Conservation (phyloP, 2,329 filamentous ascomycete species). For the Aspergillus terreus region DNA sequence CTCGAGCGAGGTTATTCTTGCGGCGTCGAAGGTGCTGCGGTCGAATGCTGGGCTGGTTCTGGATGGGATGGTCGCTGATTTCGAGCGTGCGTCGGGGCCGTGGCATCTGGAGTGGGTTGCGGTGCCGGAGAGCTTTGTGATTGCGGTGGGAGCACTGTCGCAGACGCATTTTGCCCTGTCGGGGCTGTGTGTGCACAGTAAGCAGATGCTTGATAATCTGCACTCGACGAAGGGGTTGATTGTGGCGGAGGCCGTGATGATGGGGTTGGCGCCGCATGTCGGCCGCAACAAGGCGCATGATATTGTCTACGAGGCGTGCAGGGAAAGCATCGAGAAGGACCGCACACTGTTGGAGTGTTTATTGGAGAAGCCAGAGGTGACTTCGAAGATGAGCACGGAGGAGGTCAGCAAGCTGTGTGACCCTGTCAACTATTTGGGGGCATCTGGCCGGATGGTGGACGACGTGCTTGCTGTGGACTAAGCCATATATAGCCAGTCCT, state of each 20-base stretch:
- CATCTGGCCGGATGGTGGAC: slow-evolving; percentile 31
- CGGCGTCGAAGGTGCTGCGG: slow-evolving; percentile 52
- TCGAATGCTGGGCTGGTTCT: slow-evolving; percentile 51
- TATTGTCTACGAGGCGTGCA: slow-evolving; percentile 55
- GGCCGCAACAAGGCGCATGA: slow-evolving; percentile 55
- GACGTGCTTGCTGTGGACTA: slow-evolving; percentile 12
- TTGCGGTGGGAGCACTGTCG: slow-evolving; percentile 50
- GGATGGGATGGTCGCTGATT: slow-evolving; percentile 57
- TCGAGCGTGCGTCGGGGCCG: slow-evolving; percentile 55
- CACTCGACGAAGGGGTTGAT: slow-evolving; percentile 52
- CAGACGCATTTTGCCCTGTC: slow-evolving; percentile 54
- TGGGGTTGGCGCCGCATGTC: slow-evolving; percentile 52
- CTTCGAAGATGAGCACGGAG: slow-evolving; percentile 40
- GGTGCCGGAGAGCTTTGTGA: slow-evolving; percentile 52
- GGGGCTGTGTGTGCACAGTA: slow-evolving; percentile 50
- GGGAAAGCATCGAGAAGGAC: slow-evolving; percentile 45
- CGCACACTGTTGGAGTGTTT: slow-evolving; percentile 44
- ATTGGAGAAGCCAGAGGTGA: slow-evolving; percentile 38
- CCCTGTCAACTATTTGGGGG: slow-evolving; percentile 45
- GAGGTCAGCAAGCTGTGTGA: slow-evolving; percentile 55
- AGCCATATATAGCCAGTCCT: background rate
- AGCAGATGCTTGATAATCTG: slow-evolving; percentile 50
- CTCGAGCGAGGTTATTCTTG: slow-evolving; percentile 54
- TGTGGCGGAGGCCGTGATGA: slow-evolving; percentile 60
- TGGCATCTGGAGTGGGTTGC: slow-evolving; percentile 60